Evolutionary conservation across 257 asterid genomes (phyloP).

Genomic region (Lycium ferocissimum): DNA sequence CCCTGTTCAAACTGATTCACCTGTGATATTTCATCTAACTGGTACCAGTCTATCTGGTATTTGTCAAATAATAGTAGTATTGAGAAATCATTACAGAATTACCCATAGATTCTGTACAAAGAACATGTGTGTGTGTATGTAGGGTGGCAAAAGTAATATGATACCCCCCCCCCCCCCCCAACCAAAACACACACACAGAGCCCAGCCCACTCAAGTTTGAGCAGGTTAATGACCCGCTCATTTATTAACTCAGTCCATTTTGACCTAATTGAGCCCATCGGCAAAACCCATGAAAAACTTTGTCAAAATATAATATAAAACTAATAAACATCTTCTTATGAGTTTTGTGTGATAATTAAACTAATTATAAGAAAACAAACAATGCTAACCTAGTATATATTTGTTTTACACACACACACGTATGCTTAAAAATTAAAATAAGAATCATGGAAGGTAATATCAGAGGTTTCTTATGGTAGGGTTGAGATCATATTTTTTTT

Average conservation of each 20-base stretch:
- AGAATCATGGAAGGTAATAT: not conserved
- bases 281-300: not conserved
- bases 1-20: not conserved
- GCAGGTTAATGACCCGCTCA: not conserved
- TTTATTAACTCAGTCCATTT: not conserved
- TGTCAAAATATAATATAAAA: not conserved
- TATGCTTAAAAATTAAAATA: not conserved
- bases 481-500: slow-evolving; percentile 8
- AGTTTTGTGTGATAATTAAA: not conserved
- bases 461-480: not conserved
- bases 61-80: not conserved
- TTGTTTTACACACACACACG: not conserved
- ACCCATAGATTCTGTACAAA: not conserved
- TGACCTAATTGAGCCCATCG: not conserved
- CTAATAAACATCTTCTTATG: not conserved
- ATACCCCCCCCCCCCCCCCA: no score
- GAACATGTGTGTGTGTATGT: not conserved
- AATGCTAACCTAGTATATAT: not conserved
- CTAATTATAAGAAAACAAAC: not conserved
- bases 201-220: not conserved
- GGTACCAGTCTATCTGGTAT: not conserved
- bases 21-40: not conserved
- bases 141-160: no score
- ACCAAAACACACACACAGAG: no score
- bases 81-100: not conserved